A percentile compares a stretch with the other conserved stretches of the same genome.
Evolutionary conservation across 805 yeast genomes (phyloP).

Genomic region (Candida methanosorbosa): DNA sequence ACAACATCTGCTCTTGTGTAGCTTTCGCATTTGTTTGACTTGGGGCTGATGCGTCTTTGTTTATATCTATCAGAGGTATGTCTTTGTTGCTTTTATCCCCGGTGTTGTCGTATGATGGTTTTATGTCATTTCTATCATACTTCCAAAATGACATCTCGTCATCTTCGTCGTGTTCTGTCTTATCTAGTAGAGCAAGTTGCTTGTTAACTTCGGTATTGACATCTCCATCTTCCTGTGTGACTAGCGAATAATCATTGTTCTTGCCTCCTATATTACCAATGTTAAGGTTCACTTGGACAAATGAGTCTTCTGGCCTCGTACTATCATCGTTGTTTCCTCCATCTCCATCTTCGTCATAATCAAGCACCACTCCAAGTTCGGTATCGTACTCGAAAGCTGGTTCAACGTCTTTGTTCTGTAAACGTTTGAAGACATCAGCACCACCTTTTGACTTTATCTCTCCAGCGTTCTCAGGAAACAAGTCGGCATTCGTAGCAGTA

Average conservation of each 20-base stretch:
- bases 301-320: conserved; percentile 11
- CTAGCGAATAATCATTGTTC: neutral
- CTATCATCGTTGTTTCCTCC: conserved; percentile 8
- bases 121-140: no score
- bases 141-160: conserved; percentile 1
- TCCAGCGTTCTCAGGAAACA: no score
- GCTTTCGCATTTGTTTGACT: no score
- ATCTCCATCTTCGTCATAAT: conserved; percentile 7
- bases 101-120: no score
- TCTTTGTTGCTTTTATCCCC: no score
- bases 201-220: conserved; percentile 13
- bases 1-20: no score
- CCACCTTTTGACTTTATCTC: conserved; percentile 4
- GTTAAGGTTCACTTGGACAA: conserved; percentile 13
- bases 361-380: conserved; percentile 18
- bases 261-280: neutral
- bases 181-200: conserved; percentile 6
- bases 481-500: no score
- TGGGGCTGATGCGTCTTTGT: no score
- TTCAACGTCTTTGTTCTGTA: conserved; percentile 12
- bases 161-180: conserved; percentile 2
- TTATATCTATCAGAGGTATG: no score
- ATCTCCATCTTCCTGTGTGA: conserved; percentile 14
- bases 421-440: conserved; percentile 15
- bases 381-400: conserved; percentile 16